Percentiles rank a stretch among this genome's conserved stretches.
phyloP scores from a whole-genome alignment of 1,139 yeast species.

The Suhomyces taliae region DNA sequence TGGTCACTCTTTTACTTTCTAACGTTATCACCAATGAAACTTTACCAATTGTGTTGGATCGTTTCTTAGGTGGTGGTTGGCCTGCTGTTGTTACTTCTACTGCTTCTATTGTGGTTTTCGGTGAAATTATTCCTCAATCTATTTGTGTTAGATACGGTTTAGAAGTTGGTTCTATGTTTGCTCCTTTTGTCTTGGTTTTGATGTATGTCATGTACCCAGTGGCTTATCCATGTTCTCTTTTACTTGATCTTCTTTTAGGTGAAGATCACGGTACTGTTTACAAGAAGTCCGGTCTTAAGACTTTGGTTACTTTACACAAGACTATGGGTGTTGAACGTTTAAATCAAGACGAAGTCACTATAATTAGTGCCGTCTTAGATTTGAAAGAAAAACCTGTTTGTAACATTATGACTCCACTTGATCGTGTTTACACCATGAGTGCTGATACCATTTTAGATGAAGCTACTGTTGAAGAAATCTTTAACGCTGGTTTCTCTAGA shows the following conservation, averaged over 20 bases:
- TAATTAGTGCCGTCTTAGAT: conserved; percentile 90
- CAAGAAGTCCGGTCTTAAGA: conserved; percentile 88
- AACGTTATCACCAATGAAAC: conserved; percentile 96
- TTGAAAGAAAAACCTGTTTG: conserved; percentile 87
- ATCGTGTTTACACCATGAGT: conserved; percentile 84
- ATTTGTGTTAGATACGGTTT: conserved; percentile 90
- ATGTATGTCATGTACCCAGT: conserved; percentile 93
- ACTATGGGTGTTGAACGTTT: conserved; percentile 95
- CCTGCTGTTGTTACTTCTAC: conserved; percentile 94
- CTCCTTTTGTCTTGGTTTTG: conserved; percentile 80
- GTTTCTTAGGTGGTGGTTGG: conserved; percentile 96
- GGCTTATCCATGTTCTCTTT: conserved; percentile 84
- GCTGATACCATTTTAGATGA: conserved; percentile 85
- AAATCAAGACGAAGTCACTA: conserved; percentile 94
- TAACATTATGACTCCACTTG: conserved; percentile 91
- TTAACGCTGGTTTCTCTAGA: conserved; percentile 92
- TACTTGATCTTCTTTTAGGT: conserved; percentile 81
- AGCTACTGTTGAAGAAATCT: conserved; percentile 80
- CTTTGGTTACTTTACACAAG: conserved; percentile 87
- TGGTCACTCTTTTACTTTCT: conserved; percentile 79
- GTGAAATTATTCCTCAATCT: conserved; percentile 95
- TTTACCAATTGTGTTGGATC: conserved; percentile 87
- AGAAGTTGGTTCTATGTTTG: conserved; percentile 84
- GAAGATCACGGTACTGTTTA: conserved; percentile 96
- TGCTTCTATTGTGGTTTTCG: conserved; percentile 88